phyloP scores from a whole-genome alignment of 306 rosid species.

The Quercus engelmannii region DNA sequence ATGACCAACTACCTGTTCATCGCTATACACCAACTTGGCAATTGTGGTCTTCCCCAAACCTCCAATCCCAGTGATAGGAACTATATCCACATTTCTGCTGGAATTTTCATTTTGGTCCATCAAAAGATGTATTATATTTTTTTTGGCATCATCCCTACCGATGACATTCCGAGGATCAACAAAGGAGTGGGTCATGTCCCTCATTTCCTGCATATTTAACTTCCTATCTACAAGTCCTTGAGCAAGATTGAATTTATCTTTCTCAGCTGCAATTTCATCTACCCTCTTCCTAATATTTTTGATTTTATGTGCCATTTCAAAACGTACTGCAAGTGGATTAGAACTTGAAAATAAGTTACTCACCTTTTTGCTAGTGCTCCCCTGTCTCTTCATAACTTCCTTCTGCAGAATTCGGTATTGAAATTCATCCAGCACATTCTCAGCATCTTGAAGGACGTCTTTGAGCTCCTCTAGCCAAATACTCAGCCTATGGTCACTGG shows the following conservation, averaged over 20 bases:
- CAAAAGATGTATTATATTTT: neutral
- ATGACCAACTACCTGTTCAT: neutral
- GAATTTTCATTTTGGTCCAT: accelerated
- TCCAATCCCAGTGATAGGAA: neutral
- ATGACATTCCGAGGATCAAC: too few species aligned
- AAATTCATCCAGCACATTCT: too few species aligned
- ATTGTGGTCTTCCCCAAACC: neutral
- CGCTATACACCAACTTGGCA: neutral
- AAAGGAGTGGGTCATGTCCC: too few species aligned
- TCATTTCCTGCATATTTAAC: accelerated
- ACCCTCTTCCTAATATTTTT: accelerated
- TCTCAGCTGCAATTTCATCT: too few species aligned
- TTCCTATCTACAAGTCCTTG: too few species aligned
- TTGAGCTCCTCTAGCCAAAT: too few species aligned
- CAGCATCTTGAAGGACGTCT: accelerated
- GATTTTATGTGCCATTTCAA: too few species aligned
- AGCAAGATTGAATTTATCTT: too few species aligned
- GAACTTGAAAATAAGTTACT: too few species aligned
- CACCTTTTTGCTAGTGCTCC: too few species aligned
- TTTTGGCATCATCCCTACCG: neutral
- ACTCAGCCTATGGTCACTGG: accelerated
- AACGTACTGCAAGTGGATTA: too few species aligned
- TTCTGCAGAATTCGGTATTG: too few species aligned
- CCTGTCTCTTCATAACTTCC: accelerated
- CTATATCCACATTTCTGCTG: accelerated